Percentiles rank a stretch among this genome's conserved stretches.
phyloP scores from a whole-genome alignment of 2,329 filamentous ascomycete species.

The Xylaria sp. region DNA sequence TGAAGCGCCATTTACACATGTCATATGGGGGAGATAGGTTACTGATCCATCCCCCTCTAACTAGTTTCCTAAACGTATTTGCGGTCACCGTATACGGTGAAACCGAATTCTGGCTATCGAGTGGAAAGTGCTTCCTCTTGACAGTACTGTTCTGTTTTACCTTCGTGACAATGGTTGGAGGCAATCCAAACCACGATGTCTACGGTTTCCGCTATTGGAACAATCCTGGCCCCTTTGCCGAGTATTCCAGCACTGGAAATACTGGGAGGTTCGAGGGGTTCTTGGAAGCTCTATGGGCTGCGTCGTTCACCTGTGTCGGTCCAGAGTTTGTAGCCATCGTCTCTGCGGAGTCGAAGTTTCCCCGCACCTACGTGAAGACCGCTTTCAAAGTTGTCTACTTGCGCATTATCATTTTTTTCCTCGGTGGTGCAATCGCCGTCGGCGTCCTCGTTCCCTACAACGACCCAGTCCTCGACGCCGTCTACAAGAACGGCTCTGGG shows the following conservation, averaged over 20 bases:
- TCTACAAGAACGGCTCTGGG: constrained; percentile 49
- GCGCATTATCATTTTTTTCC: constrained; percentile 64
- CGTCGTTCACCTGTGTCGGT: constrained; percentile 60
- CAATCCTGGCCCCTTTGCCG: constrained; percentile 56
- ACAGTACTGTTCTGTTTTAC: constrained; percentile 38
- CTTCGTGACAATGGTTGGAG: constrained; percentile 47
- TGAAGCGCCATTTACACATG: too few species aligned
- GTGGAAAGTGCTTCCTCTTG: constrained; percentile 42
- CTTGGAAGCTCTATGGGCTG: constrained; percentile 61
- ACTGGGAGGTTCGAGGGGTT: constrained; percentile 64
- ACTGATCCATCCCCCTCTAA: too few species aligned
- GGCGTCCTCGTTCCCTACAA: constrained; percentile 63
- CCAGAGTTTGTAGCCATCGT: constrained; percentile 57
- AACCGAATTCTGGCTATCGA: constrained; percentile 48
- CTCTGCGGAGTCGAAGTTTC: constrained; percentile 54
- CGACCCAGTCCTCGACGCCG: constrained; percentile 56
- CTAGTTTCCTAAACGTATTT: constrained; percentile 40
- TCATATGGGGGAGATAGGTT: too few species aligned
- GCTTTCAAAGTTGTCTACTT: constrained; percentile 67
- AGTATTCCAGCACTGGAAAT: constrained; percentile 53
- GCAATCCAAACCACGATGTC: constrained; percentile 42
- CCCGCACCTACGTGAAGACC: constrained; percentile 56
- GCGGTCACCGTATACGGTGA: constrained; percentile 47
- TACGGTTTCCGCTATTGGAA: constrained; percentile 44
- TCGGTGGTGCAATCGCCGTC: constrained; percentile 62